Evolutionary conservation across 2,329 filamentous ascomycete species (phyloP).

Genomic region (Aspergillus sp.): DNA sequence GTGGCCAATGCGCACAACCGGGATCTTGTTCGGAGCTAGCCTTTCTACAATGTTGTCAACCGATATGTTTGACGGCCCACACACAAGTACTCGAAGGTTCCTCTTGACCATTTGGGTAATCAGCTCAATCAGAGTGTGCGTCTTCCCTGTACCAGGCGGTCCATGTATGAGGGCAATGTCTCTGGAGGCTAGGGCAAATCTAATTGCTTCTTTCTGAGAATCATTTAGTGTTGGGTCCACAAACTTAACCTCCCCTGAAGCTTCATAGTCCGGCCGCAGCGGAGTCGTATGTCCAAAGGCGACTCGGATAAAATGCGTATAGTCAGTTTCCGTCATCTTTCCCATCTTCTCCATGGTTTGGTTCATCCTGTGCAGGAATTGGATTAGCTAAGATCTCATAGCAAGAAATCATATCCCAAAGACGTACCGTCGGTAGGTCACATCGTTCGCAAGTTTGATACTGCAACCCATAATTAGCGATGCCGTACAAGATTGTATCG

Average conservation of each 20-base stretch:
- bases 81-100: slow-evolving; percentile 78
- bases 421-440: slow-evolving; percentile 60
- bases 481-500: neutral
- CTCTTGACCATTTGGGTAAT: slow-evolving; percentile 84
- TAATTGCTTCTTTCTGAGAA: slow-evolving; percentile 63
- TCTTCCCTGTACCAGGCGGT: slow-evolving; percentile 94
- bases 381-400: neutral
- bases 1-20: slow-evolving; percentile 87
- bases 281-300: slow-evolving; percentile 61
- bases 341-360: slow-evolving; percentile 62
- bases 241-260: slow-evolving; percentile 51
- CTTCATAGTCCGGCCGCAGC: slow-evolving; percentile 49
- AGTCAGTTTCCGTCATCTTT: slow-evolving; percentile 56
- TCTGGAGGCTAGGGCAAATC: slow-evolving; percentile 78
- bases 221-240: slow-evolving; percentile 58
- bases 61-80: slow-evolving; percentile 92
- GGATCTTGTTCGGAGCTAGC: slow-evolving; percentile 77
- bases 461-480: slow-evolving; percentile 38
- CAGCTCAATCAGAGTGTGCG: slow-evolving; percentile 91
- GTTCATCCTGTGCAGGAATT: slow-evolving; percentile 51
- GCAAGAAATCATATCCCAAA: neutral
- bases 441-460: slow-evolving; percentile 66
- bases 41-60: slow-evolving; percentile 98
- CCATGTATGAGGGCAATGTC: slow-evolving; percentile 92
- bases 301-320: slow-evolving; percentile 59